phyloP scores from a whole-genome alignment of 192 early-diverging fungal species.

The Coemansia sp. region DNA sequence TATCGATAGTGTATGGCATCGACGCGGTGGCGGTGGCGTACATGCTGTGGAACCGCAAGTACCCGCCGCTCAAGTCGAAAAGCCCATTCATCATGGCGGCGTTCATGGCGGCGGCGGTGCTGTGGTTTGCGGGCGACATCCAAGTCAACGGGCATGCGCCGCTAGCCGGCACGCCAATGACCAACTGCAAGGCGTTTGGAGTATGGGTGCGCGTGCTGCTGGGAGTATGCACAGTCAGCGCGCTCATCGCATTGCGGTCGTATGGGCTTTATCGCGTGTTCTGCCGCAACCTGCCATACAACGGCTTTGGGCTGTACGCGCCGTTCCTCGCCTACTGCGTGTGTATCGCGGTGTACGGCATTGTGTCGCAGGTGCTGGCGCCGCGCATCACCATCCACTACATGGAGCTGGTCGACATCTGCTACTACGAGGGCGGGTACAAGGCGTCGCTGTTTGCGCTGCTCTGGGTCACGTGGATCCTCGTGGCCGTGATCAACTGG shows the following conservation, averaged over 20 bases:
- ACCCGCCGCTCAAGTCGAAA: constrained; percentile 49
- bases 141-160: constrained; percentile 37
- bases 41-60: constrained; percentile 34
- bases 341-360: constrained; percentile 25
- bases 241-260: constrained; percentile 32
- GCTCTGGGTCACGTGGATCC: constrained; percentile 38
- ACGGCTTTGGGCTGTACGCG: constrained; percentile 28
- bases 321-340: constrained; percentile 21
- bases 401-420: constrained; percentile 22
- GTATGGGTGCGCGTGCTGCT: constrained; percentile 46
- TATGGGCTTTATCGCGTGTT: constrained; percentile 41
- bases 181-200: constrained; percentile 41
- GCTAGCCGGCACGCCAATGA: constrained; percentile 9
- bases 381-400: constrained; percentile 16
- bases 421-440: constrained; percentile 28
- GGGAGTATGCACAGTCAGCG: constrained; percentile 30
- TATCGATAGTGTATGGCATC: constrained; percentile 14
- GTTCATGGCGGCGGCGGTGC: constrained; percentile 2
- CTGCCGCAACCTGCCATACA: constrained; percentile 28
- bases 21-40: constrained; percentile 23
- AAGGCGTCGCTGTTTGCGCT: constrained; percentile 38
- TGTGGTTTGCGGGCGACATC: constrained; percentile 42
- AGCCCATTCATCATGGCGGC: constrained; percentile 35
- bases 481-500: constrained; percentile 32
- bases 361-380: constrained; percentile 29